These are phyloP conservation scores for Annulohypoxylon maeteangense DNA, from an alignment of 495 filamentous ascomycete species.

Conservation along the genomic window DNA sequence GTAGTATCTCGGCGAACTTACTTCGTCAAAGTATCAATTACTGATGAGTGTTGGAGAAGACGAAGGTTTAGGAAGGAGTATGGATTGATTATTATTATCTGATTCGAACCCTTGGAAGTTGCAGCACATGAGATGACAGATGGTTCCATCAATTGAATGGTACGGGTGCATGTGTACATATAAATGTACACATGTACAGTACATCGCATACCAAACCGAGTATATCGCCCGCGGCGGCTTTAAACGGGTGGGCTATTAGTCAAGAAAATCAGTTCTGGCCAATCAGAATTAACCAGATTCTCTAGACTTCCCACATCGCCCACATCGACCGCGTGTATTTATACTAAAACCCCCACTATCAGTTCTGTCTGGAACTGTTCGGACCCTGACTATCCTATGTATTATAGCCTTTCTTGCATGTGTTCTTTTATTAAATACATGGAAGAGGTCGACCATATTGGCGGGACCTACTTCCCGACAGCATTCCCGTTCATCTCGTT, in stretches of 20 bases:
- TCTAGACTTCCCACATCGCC: conserved; percentile 23
- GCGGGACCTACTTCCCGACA: conserved; percentile 5
- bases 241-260: conserved; percentile 40
- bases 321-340: conserved; percentile 25
- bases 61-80: conserved; percentile 14
- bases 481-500: conserved; percentile 14
- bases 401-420: conserved; percentile 12
- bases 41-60: conserved; percentile 1
- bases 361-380: conserved; percentile 23
- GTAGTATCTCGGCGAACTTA: background rate
- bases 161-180: conserved; percentile 3
- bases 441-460: conserved; percentile 19
- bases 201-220: conserved; percentile 30
- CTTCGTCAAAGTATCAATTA: background rate
- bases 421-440: conserved; percentile 25
- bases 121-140: conserved; percentile 11
- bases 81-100: conserved; percentile 24
- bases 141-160: background rate
- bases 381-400: conserved; percentile 32
- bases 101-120: conserved; percentile 21
- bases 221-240: conserved; percentile 26
- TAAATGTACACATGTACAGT: conserved; percentile 27
- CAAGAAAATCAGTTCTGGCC: conserved; percentile 23
- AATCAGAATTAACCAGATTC: conserved; percentile 11
- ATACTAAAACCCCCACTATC: conserved; percentile 31